Conservation (phyloP, 805 yeast species). For the Zygosaccharomyces rouxii region DNA sequence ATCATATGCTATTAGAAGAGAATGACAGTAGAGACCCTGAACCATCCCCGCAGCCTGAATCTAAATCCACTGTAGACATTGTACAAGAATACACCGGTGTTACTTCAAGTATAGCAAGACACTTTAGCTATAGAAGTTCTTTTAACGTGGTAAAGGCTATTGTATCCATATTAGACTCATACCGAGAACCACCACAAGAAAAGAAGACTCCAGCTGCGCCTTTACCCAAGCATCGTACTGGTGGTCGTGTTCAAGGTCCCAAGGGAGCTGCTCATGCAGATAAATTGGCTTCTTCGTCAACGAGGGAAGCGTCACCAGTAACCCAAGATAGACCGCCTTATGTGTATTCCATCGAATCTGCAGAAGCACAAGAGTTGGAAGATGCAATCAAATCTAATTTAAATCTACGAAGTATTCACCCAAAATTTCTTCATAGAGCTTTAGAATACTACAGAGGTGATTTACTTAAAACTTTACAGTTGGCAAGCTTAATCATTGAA, state of each 20-base stretch:
- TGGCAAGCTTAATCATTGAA: constrained; percentile 37
- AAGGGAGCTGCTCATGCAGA: constrained; percentile 20
- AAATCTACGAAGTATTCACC: constrained; percentile 36
- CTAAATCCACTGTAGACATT: constrained; percentile 19
- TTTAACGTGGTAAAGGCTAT: constrained; percentile 35
- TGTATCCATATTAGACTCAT: constrained; percentile 31
- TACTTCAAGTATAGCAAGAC: constrained; percentile 16
- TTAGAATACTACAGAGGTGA: constrained; percentile 45
- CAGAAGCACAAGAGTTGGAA: constrained; percentile 36
- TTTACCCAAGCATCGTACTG: constrained; percentile 7
- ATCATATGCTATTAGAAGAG: constrained; percentile 17
- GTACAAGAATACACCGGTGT: constrained; percentile 25
- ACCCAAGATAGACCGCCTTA: constrained; percentile 6
- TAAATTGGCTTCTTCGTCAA: constrained; percentile 2
- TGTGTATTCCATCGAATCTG: constrained; percentile 5
- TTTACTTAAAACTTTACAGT: constrained; percentile 34
- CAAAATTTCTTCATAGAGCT: constrained; percentile 39
- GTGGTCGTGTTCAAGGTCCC: constrained; percentile 38
- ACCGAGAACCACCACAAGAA: not conserved
- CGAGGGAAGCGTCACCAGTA: not conserved
- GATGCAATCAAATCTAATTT: constrained; percentile 35
- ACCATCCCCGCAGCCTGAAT: constrained; percentile 5
- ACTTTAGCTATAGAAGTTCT: constrained; percentile 31
- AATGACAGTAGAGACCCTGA: constrained; percentile 15
- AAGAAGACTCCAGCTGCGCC: constrained; percentile 1